Base-by-base conservation (phyloP, 2,329 filamentous ascomycete genomes). In the Cercospora nicotianae region DNA sequence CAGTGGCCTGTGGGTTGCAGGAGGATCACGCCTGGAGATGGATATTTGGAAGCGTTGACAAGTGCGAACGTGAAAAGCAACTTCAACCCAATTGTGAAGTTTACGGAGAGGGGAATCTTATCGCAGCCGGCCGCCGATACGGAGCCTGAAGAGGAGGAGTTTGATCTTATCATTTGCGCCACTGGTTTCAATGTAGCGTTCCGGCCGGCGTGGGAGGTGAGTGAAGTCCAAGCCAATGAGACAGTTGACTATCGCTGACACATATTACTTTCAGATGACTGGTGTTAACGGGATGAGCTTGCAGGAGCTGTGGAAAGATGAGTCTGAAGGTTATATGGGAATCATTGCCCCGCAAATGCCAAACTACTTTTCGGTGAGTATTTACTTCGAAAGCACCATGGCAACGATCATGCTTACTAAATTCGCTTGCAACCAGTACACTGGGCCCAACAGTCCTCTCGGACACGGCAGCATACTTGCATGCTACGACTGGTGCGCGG, bases 161-260 rank as follows among this genome's bases (percentile, higher is more conserved):
- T 82, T 45, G 81, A 83, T 65, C 75, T 77, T 3, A 80, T 91
- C 2, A 87, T 79, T 65, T 80, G 78, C 65, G 76, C 77, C 0
- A 81, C 79, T 4, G 79, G 79, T 4, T 81, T 80, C 63, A 75
- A 80, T 60, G 75, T 77, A n/a, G 76, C 75, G n/a, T 77, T 77
- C 45, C 69, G 68, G 7, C 79, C 79, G 10, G 72, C 70, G 1
- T 80, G 75, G 51, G 69, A 72, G 31, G 31, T 33, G 31, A 33
- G 31, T 33, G 7, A 33, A 33, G 31, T 33, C 31, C 31, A 33
- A 33, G 31, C 31, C 31, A 33, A 12, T 33, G 31, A 33, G 31
- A 33, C 31, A 33, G 31, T 33, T 33, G 31, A 33, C 10, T 33
- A 12, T 33, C 7, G 10, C 31, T 33, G 7, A 33, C 31, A 33